Evolutionary conservation across 192 early-diverging fungal genomes (phyloP), one percentile per base, ranked within the genome.

Genomic region (Umbelopsis vinacea): DNA sequence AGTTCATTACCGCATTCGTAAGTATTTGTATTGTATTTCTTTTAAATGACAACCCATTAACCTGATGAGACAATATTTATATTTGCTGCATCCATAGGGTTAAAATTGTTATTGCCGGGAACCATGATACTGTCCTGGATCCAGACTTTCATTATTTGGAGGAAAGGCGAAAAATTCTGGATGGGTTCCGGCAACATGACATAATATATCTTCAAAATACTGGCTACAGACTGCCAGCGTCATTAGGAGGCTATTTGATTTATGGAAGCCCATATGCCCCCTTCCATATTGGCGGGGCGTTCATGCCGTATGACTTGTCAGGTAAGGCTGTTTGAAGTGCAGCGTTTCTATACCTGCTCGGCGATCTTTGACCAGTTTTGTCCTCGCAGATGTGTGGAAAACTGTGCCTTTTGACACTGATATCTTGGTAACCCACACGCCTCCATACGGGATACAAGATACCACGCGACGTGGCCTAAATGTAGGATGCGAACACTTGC

Each of bases 191-290:
- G n/a, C 38, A 76, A 35, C n/a, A 63, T 19, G 72, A 66, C 6
- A 57, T 80, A 19, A 45, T 70, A 26, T 80, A 80, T 40, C 54
- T 80, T n/a, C 71, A 80, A 53, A 72, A 80, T 52, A 52, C 72
- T 43, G 24, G 46, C 8, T 76, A 67, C 19, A 68, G 54, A 46
- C 50, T 80, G 12, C 79, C 79, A 11, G 15, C 26, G 8, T 46
- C 37, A 0, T 29, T 74, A 19, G 79, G 79, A 10, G 54, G 67
- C 0, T 48, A 48, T n/a, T 53, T 52, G 5, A 17, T 76, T n/a
- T 80, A 73, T 57, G 75, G 55, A 2, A 67, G 54, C 22, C 79
- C 79, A 2, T 76, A 74, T 54, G 35, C 74, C 12, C 74, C 75
- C 3, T 50, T 68, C 12, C 75, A 76, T 71, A 46, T 70, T 0